These are phyloP conservation scores for Fusarium pseudocircinatum DNA, from an alignment of 2,329 filamentous ascomycete species.

Conservation along the genomic window DNA sequence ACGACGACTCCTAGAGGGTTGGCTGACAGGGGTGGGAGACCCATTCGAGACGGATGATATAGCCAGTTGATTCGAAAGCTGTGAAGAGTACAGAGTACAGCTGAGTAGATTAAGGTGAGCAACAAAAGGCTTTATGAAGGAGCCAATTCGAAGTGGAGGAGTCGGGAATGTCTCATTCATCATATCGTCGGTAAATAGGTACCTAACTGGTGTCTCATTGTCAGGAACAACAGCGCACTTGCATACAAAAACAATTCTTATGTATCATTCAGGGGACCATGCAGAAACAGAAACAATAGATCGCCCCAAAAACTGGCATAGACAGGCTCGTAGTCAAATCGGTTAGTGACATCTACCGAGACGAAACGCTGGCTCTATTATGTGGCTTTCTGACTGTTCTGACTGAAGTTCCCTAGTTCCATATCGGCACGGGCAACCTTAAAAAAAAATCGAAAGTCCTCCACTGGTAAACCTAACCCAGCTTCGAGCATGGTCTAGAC, in stretches of 20 bases:
- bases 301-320: neutral
- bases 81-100: neutral
- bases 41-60: slow-evolving; percentile 3
- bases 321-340: slow-evolving; percentile 7
- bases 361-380: slow-evolving; percentile 10
- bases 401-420: neutral
- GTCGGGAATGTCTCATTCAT: neutral
- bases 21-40: slow-evolving; percentile 13
- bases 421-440: slow-evolving; percentile 6
- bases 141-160: neutral
- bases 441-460: neutral
- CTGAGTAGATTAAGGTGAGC: neutral
- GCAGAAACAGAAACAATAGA: slow-evolving; percentile 26
- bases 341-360: neutral
- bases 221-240: neutral
- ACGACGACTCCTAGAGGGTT: slow-evolving; percentile 27
- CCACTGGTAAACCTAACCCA: slow-evolving; percentile 3
- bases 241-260: neutral
- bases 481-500: slow-evolving; percentile 11
- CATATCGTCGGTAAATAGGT: neutral
- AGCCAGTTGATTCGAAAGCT: neutral
- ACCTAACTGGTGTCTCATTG: neutral
- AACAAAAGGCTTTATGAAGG: neutral
- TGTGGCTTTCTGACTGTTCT: slow-evolving; percentile 2
- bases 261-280: neutral